Evolutionary conservation across 306 rosid species (phyloP), one percentile per base, ranked within the genome.

Genomic region (Malus sieversii): DNA sequence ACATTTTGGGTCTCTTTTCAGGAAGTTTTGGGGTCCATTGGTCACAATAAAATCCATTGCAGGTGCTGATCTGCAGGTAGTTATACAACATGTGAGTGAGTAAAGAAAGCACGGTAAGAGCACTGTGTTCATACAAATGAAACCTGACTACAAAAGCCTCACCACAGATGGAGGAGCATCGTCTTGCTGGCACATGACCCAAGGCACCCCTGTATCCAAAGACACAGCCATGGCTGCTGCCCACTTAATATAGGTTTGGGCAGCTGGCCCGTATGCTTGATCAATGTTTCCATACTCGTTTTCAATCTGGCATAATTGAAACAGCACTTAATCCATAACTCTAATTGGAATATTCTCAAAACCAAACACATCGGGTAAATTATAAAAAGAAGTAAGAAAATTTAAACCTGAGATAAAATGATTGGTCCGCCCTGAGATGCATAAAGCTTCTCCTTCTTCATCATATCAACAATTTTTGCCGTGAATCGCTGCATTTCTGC

Each of bases 341-440:
- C 35, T 29, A 22, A 22, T 22, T 59, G 45, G 13, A 76, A 52
- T n/a, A 38, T 25, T 7, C 29, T 8, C 22, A 27, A 46, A 68
- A 68, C 32, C 18, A 30, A 25, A 68, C 14, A 35, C 19, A 2
- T 22, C 35, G 44, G 40, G 27, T 52, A 20, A 58, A 32, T 16
- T 1, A 19, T 23, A 20, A 10, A 61, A 73, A 61, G 8, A 35
- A 40, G 4, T 4, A 53, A 14, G 33, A 4, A 52, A 32, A 29
- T 64, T 63, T 44, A 60, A 79, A 90, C 98, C 98, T 95, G 98
- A 77, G 98, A 95, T 85, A 95, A 76, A 79, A 95, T 95, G 64
- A 95, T 84, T 7, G 97, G 98, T 27, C 99, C 99, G 32, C 99
- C 99, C 82, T 92, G 99, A 65, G 97, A 85, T 0, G 97, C 97